Percentiles rank a stretch among this genome's conserved stretches.
phyloP scores from a whole-genome alignment of 2,329 filamentous ascomycete genomes.

The Cytospora piceae region DNA sequence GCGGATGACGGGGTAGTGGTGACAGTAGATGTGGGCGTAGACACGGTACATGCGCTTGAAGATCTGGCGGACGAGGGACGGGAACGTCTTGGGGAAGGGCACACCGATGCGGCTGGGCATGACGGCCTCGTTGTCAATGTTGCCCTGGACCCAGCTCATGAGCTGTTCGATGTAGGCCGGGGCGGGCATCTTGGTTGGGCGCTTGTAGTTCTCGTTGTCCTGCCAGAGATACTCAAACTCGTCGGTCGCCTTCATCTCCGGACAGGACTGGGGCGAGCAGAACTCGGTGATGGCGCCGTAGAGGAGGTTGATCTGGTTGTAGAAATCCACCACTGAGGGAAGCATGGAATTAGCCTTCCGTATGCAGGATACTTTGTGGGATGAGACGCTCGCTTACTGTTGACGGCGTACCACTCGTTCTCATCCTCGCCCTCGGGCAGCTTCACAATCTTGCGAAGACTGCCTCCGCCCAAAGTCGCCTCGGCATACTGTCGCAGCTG shows the following conservation, averaged over 20 bases:
- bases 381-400: constrained; percentile 65
- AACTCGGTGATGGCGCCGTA: constrained; percentile 99
- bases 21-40: constrained; percentile 99
- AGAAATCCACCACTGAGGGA: constrained; percentile 93
- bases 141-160: constrained; percentile 94
- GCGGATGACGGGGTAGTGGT: constrained; percentile 96
- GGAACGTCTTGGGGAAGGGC: constrained; percentile 92
- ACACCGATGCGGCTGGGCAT: constrained; percentile 96
- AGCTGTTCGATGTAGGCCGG: constrained; percentile 97
- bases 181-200: constrained; percentile 96
- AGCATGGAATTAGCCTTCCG: constrained; percentile 4
- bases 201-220: constrained; percentile 90
- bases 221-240: constrained; percentile 99
- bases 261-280: constrained; percentile 94
- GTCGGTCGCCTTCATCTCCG: constrained; percentile 99
- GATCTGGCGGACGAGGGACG: constrained; percentile 85
- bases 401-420: constrained; percentile 98
- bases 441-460: constrained; percentile 93
- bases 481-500: constrained; percentile 98
- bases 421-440: constrained; percentile 95
- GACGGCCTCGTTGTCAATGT: constrained; percentile 92
- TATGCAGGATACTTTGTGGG: constrained; percentile 36
- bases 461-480: constrained; percentile 92
- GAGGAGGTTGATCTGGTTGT: constrained; percentile 99
- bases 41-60: constrained; percentile 99